Base-by-base conservation (phyloP, 148 eudicot genomes). In the Hydrangea macrophylla region DNA sequence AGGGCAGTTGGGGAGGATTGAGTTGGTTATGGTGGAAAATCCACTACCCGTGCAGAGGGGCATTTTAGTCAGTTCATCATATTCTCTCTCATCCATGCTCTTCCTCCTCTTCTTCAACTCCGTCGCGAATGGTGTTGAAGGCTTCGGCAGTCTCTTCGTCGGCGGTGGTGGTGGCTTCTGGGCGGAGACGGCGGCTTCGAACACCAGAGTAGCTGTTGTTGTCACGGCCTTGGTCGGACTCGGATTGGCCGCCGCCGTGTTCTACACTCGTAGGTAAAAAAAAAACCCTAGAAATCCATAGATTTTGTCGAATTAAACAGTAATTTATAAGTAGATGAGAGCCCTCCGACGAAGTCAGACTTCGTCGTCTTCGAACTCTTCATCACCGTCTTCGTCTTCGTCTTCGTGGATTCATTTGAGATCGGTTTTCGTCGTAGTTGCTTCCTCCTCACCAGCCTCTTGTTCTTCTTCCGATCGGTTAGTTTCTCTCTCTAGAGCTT, bases 391-490 rank as follows among this genome's bases (percentile, higher is more conserved):
- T 22, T 72, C 82, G 23, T 79, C 84, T 40, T 84, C 88, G 4
- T 73, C 93, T 8, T 87, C 98, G 58, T 92, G 98, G 98, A 77
- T 87, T 75, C 93, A 90, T 53, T 84, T 92, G 88, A 82, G 98
- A 81, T 90, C 98, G 78, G 90, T 88, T 54, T 75, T 92, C 15
- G 81, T 87, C 68, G 78, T 92, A 9, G 96, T 89, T 53, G 88
- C 88, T 58, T 78, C 93, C 55, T 84, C 96, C 71, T 86, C 96
- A 63, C 80, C 90, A 31, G 81, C 96, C 18, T 80, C 77, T 18
- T 68, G 83, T 42, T 73, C 90, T 56, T 82, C 89, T 48, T 83
- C 84, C 24, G 85, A 90, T 87, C 90, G 96, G 98, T 92, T 76
- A 81, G 93, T 87, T 45, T 66, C 69, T 69, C 58, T 61, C 37